Conservation (phyloP, 164 flowering plant species). For the Magnolia officinalis region DNA sequence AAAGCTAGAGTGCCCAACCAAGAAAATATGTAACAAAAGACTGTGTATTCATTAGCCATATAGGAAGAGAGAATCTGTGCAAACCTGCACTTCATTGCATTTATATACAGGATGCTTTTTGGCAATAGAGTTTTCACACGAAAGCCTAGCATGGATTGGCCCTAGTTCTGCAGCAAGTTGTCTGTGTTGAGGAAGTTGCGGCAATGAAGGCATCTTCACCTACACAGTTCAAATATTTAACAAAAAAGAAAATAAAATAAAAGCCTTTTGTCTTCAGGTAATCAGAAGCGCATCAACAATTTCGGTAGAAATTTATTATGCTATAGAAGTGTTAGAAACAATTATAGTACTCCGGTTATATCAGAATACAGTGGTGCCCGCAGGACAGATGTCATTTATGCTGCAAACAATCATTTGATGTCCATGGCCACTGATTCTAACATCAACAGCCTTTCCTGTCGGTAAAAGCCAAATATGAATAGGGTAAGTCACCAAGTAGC, state of each 20-base stretch:
- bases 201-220: constrained; percentile 70
- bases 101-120: constrained; percentile 72
- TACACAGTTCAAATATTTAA: constrained; percentile 18
- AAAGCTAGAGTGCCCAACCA: not conserved
- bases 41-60: not conserved
- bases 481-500: not conserved
- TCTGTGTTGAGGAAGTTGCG: constrained; percentile 69
- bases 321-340: not conserved
- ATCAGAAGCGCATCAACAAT: not conserved
- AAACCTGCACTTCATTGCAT: constrained; percentile 86
- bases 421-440: not conserved
- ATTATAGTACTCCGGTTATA: not conserved
- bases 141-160: constrained; percentile 64
- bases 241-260: not conserved
- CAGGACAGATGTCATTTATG: not conserved
- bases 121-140: constrained; percentile 46
- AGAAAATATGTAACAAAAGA: not conserved
- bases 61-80: constrained; percentile 3
- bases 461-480: not conserved
- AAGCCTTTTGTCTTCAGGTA: not conserved
- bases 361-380: not conserved
- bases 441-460: not conserved
- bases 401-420: not conserved
- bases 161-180: constrained; percentile 64
- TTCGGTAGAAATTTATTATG: not conserved